phyloP scores from a whole-genome alignment of 2,329 filamentous ascomycete genomes.

The Atkinsonella hypoxylon region DNA sequence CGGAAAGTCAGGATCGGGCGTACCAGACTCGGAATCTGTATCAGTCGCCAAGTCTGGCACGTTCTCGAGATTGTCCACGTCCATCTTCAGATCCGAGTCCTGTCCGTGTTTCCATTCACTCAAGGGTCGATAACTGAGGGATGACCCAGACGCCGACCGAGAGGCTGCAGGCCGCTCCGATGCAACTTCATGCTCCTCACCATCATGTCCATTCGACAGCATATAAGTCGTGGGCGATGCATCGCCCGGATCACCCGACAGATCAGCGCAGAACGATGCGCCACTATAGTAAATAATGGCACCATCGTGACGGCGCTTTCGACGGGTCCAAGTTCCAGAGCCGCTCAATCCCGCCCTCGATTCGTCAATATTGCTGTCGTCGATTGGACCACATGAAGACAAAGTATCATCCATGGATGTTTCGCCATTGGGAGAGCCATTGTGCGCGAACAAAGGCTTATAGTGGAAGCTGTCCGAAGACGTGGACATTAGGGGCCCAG shows the following conservation, averaged over 20 bases:
- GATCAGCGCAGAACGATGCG: constrained; percentile 67
- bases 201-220: constrained; percentile 31
- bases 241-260: constrained; percentile 53
- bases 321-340: constrained; percentile 35
- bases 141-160: constrained; percentile 40
- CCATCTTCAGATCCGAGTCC: constrained; percentile 15
- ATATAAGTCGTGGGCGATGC: constrained; percentile 35
- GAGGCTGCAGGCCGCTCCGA: constrained; percentile 16
- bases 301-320: constrained; percentile 50
- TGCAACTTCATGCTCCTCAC: constrained; percentile 11
- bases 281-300: constrained; percentile 77
- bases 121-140: constrained; percentile 36
- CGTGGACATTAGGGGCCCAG: constrained; percentile 24
- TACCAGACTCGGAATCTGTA: constrained; percentile 22
- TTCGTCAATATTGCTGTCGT: constrained; percentile 36
- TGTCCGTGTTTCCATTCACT: constrained; percentile 21
- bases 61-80: constrained; percentile 15
- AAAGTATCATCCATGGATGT: constrained; percentile 36
- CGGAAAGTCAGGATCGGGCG: constrained; percentile 31
- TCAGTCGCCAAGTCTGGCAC: constrained; percentile 23
- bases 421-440: constrained; percentile 33
- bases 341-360: constrained; percentile 35
- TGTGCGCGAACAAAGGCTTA: constrained; percentile 48
- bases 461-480: constrained; percentile 45
- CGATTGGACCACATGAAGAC: constrained; percentile 34